A percentile compares a stretch with the other conserved stretches of the same genome.
These are phyloP conservation scores for Cryptosporidium sp. DNA, from an alignment of 169 alveolate genomes.

Conservation along the genomic window DNA sequence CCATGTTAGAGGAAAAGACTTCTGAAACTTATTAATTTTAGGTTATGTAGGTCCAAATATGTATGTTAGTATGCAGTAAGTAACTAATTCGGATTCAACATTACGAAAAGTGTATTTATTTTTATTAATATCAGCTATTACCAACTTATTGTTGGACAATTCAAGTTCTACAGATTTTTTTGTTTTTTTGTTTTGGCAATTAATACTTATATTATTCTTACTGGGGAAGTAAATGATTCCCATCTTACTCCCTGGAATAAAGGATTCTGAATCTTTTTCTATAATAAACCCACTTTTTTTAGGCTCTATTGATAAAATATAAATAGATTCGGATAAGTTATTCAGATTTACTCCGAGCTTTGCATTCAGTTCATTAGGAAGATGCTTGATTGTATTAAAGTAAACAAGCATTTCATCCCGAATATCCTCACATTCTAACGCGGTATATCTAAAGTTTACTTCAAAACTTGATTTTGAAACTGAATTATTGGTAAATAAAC, in stretches of 20 bases:
- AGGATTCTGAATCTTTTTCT: constrained; percentile 6
- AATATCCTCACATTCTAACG: constrained; percentile 29
- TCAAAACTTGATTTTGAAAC: not conserved
- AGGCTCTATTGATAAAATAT: constrained; percentile 28
- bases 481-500: constrained; percentile 21
- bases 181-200: constrained; percentile 14
- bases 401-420: constrained; percentile 32
- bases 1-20: constrained; percentile 38
- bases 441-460: constrained; percentile 5
- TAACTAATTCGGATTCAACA: constrained; percentile 12
- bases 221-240: constrained; percentile 45
- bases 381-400: not conserved
- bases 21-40: constrained; percentile 40
- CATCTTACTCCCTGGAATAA: constrained; percentile 63
- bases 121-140: constrained; percentile 23
- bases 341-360: constrained; percentile 25
- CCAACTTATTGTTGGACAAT: constrained; percentile 34
- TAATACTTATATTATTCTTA: not conserved
- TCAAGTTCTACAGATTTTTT: constrained; percentile 37
- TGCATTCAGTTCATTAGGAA: constrained; percentile 49
- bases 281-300: constrained; percentile 1
- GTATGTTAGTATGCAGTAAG: constrained; percentile 60
- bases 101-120: constrained; percentile 40
- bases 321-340: constrained; percentile 3
- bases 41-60: constrained; percentile 54